phyloP scores from a whole-genome alignment of 1,139 yeast species.

The Hansenula anomala region DNA sequence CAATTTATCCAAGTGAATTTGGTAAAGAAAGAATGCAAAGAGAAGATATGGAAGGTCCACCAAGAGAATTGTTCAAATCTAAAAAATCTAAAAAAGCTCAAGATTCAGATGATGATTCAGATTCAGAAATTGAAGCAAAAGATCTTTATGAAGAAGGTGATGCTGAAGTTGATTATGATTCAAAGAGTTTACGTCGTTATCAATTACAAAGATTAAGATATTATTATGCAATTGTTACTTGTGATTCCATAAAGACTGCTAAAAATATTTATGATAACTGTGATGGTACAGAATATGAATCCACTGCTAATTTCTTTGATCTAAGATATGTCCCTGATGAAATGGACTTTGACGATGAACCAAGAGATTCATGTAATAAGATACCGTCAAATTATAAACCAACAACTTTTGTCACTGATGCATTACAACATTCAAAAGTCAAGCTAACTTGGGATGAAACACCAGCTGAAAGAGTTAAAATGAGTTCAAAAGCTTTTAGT shows the following conservation, averaged over 20 bases:
- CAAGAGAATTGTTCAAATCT: slow-evolving; percentile 63
- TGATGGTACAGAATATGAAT: slow-evolving; percentile 94
- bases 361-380: slow-evolving; percentile 66
- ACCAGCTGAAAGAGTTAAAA: slow-evolving; percentile 80
- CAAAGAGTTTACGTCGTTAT: slow-evolving; percentile 62
- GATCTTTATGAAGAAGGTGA: slow-evolving; percentile 68
- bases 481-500: slow-evolving; percentile 77
- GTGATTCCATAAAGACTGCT: slow-evolving; percentile 74
- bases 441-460: slow-evolving; percentile 98
- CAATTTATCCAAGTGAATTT: slow-evolving; percentile 86
- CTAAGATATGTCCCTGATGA: slow-evolving; percentile 89
- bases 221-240: slow-evolving; percentile 87
- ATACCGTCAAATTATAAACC: slow-evolving; percentile 83
- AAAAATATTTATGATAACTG: slow-evolving; percentile 74
- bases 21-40: slow-evolving; percentile 90
- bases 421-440: slow-evolving; percentile 89
- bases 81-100: slow-evolving; percentile 30
- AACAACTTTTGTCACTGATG: slow-evolving; percentile 82
- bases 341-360: slow-evolving; percentile 75
- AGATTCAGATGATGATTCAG: slow-evolving; percentile 34
- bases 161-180: slow-evolving; percentile 69
- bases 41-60: slow-evolving; percentile 92
- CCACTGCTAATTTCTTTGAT: slow-evolving; percentile 93
- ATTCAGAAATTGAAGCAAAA: slow-evolving; percentile 52
- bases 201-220: slow-evolving; percentile 86